phyloP scores from a whole-genome alignment of 108 stramenopile species.

The Chaetoceros muelleri region DNA sequence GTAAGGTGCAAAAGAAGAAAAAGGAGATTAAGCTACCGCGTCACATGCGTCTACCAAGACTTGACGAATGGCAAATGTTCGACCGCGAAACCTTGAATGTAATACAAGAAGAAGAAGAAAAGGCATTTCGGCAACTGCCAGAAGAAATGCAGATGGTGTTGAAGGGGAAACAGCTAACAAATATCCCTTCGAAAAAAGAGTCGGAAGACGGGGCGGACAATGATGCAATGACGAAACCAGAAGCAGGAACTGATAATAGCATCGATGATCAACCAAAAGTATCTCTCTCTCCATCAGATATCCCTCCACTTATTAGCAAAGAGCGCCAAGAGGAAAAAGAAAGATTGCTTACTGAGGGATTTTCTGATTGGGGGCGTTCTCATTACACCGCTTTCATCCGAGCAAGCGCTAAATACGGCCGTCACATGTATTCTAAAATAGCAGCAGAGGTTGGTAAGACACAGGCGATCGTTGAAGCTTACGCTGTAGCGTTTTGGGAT shows the following conservation, averaged over 20 bases:
- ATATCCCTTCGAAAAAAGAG: constrained; percentile 2
- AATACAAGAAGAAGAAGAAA: constrained; percentile 78
- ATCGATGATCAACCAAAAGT: constrained; percentile 1
- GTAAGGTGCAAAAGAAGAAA: constrained; percentile 38
- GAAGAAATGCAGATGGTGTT: constrained; percentile 33
- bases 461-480: constrained; percentile 39
- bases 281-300: constrained; percentile 7
- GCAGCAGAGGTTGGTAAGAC: constrained; percentile 67
- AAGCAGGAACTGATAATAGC: neutral
- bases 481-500: constrained; percentile 62
- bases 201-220: constrained; percentile 8
- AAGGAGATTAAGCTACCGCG: constrained; percentile 79
- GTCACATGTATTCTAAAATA: constrained; percentile 38
- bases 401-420: constrained; percentile 51
- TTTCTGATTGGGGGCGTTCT: constrained; percentile 75
- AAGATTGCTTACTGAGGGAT: constrained; percentile 77
- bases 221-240: constrained; percentile 8
- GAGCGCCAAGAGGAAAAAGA: constrained; percentile 50
- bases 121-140: constrained; percentile 49
- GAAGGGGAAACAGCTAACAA: constrained; percentile 5
- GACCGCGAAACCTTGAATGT: constrained; percentile 62
- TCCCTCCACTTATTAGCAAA: constrained; percentile 57
- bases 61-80: constrained; percentile 97
- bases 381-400: constrained; percentile 80
- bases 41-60: constrained; percentile 76